Evolutionary conservation across 2,329 filamentous ascomycete species (phyloP), one percentile per base, ranked within the genome.

Genomic region (Hymenoscyphus occultus): DNA sequence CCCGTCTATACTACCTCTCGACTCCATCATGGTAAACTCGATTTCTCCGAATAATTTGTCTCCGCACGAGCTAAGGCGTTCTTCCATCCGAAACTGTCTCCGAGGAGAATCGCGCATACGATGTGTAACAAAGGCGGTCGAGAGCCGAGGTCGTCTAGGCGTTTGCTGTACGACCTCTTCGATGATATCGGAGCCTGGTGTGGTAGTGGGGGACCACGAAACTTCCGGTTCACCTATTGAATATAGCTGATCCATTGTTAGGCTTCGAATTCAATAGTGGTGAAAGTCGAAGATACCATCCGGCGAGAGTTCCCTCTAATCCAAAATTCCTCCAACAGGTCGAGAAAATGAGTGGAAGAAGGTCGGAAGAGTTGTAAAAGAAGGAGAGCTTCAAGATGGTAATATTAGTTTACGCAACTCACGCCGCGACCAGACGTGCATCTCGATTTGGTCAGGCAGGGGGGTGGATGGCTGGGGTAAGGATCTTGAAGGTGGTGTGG

Each of bases 1-100:
- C 9, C 70, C 71, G 40, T 74, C 73, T 66, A 74, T 71, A 61
- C 71, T 74, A n/a, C 66, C 66, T 60, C 70, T 67, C 40, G 69
- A 67, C 62, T 68, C 67, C 64, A 68, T 60, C 14, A 64, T 22
- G 5, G 68, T 68, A 45, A 71, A 63, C 59, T 70, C 68, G 51
- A 68, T 68, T 61, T 67, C 68, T 56, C 67, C 67, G 61, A 62
- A 71, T n/a, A 64, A 56, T 31, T 63, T 65, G 12, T 58, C 59
- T 39, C 48, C 61, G 40, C 22, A 39, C 5, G 59, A 59, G 51
- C 57, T 63, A n/a, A 48, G 39, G 32, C 61, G 59, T 28, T 71
- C 64, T 31, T 70, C 66, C 19, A 65, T 57, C 22, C 65, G 67
- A 32, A 69, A 14, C 54, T 67, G 65, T 54, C 70, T 60, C 56